Percentiles rank a stretch among this genome's conserved stretches.
These are phyloP conservation scores for Aquilaria sinensis DNA, from an alignment of 345 rosid genomes.

Conservation along the genomic window DNA sequence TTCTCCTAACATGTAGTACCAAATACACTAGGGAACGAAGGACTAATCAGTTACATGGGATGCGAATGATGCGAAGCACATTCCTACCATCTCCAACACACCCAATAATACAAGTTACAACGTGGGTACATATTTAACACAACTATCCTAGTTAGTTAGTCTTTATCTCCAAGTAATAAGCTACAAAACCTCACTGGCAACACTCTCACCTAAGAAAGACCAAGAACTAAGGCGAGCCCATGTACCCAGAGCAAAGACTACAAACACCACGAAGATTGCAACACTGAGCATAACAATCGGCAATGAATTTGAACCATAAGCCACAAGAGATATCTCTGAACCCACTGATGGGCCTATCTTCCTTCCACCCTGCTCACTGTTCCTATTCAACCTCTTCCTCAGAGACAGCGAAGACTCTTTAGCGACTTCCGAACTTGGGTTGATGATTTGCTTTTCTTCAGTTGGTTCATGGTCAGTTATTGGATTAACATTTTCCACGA, in stretches of 20 bases:
- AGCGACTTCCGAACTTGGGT: constrained; percentile 10
- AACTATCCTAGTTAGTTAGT: no score
- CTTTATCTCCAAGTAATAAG: no score
- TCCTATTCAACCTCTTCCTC: constrained; percentile 22
- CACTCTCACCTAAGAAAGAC: not conserved
- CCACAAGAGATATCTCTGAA: constrained; percentile 2
- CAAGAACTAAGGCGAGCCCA: constrained; percentile 9
- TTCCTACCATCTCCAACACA: no score
- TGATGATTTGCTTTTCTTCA: constrained; percentile 8
- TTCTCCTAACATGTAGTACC: no score
- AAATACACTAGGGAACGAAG: no score
- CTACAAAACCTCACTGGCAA: no score
- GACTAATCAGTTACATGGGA: no score
- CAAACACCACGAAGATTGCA: constrained; percentile 12
- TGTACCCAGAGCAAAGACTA: constrained; percentile 11
- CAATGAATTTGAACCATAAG: not conserved
- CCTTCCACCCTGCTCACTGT: constrained; percentile 5
- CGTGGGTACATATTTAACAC: no score
- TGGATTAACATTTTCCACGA: constrained; percentile 13
- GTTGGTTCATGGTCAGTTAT: constrained; percentile 9
- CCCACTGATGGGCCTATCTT: constrained; percentile 10
- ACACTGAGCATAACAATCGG: constrained; percentile 14
- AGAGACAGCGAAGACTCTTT: constrained; percentile 17
- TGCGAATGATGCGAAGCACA: no score
- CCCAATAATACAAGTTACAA: no score